A percentile compares a stretch with the other conserved stretches of the same genome.
phyloP scores from a whole-genome alignment of 2,329 filamentous ascomycete genomes.

The Neodidymelliopsis sp. region DNA sequence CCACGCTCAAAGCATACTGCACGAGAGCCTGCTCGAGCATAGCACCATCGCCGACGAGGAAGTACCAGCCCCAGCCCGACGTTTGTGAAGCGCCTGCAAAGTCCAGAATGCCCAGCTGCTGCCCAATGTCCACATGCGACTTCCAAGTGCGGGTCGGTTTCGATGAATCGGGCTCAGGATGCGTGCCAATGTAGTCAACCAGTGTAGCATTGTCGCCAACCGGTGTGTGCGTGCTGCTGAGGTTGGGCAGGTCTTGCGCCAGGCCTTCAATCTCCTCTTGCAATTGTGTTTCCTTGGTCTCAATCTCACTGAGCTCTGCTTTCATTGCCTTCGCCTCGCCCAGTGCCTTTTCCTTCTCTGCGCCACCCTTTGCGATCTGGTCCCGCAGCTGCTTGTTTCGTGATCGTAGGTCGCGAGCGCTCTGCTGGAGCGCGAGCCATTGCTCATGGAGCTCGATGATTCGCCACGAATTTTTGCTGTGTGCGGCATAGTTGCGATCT shows the following conservation, averaged over 20 bases:
- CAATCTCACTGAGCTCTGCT: slow-evolving; percentile 65
- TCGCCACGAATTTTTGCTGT: slow-evolving; percentile 59
- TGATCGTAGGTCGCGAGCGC: slow-evolving; percentile 68
- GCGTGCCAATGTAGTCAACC: slow-evolving; percentile 80
- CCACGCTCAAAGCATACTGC: slow-evolving; percentile 80
- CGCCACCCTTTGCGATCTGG: slow-evolving; percentile 55
- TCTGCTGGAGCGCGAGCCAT: slow-evolving; percentile 61
- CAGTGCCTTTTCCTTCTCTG: slow-evolving; percentile 62
- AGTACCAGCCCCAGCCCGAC: slow-evolving; percentile 98
- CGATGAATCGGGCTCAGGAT: slow-evolving; percentile 54
- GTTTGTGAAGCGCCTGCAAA: slow-evolving; percentile 82
- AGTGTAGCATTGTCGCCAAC: slow-evolving; percentile 70
- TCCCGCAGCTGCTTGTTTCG: slow-evolving; percentile 70
- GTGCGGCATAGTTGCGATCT: slow-evolving; percentile 78
- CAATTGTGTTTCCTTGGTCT: slow-evolving; percentile 67
- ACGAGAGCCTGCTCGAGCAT: slow-evolving; percentile 94
- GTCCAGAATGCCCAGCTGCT: slow-evolving; percentile 87
- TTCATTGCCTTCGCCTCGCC: slow-evolving; percentile 72
- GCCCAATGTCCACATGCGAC: slow-evolving; percentile 87
- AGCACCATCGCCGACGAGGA: slow-evolving; percentile 87
- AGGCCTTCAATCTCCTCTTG: slow-evolving; percentile 73
- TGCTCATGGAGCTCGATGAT: slow-evolving; percentile 61
- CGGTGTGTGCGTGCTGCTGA: slow-evolving; percentile 80
- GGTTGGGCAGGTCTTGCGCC: slow-evolving; percentile 82
- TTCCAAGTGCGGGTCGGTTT: slow-evolving; percentile 62